Percentiles rank a stretch among this genome's conserved stretches.
Conservation (phyloP, 768 basidiomycete genomes). For the Tulasnella sp. region DNA sequence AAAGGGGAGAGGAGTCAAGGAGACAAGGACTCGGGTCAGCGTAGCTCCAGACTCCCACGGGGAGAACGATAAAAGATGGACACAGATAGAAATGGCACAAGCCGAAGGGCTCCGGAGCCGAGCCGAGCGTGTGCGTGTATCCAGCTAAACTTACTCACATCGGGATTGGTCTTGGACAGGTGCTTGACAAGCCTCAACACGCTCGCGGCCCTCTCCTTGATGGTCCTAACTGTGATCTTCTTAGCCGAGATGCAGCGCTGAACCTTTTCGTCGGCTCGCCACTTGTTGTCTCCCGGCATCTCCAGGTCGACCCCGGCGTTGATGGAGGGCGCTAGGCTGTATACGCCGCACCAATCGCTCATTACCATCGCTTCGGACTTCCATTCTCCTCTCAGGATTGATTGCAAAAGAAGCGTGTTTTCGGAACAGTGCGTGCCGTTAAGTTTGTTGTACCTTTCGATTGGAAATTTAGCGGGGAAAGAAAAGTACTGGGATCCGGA, state of each 20-base stretch:
- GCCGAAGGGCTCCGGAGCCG: slow-evolving; percentile 40
- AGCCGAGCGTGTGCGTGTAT: background rate
- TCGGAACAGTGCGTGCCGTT: slow-evolving; percentile 56
- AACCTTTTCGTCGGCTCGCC: slow-evolving; percentile 35
- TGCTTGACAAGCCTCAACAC: slow-evolving; percentile 10
- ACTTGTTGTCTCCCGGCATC: slow-evolving; percentile 53
- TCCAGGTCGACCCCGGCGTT: slow-evolving; percentile 68
- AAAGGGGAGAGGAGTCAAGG: no score
- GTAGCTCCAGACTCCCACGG: background rate
- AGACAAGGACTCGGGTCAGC: slow-evolving; percentile 33
- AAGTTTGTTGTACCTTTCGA: slow-evolving; percentile 47
- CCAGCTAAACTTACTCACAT: slow-evolving; percentile 51
- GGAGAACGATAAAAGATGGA: slow-evolving; percentile 42
- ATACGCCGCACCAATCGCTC: slow-evolving; percentile 61
- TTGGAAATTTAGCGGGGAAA: no score
- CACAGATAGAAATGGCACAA: background rate
- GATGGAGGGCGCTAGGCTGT: slow-evolving; percentile 38
- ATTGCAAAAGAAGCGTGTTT: slow-evolving; percentile 53
- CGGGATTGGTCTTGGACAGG: slow-evolving; percentile 59
- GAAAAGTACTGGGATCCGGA: no score
- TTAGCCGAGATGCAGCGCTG: slow-evolving; percentile 42
- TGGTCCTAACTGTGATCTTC: slow-evolving; percentile 47
- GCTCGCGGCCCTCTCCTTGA: slow-evolving; percentile 39
- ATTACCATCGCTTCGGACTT: slow-evolving; percentile 62
- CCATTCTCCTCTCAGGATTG: slow-evolving; percentile 69